These are phyloP conservation scores for Westerdykella aurantiaca DNA, from an alignment of 2,329 filamentous ascomycete species.

Conservation along the genomic window DNA sequence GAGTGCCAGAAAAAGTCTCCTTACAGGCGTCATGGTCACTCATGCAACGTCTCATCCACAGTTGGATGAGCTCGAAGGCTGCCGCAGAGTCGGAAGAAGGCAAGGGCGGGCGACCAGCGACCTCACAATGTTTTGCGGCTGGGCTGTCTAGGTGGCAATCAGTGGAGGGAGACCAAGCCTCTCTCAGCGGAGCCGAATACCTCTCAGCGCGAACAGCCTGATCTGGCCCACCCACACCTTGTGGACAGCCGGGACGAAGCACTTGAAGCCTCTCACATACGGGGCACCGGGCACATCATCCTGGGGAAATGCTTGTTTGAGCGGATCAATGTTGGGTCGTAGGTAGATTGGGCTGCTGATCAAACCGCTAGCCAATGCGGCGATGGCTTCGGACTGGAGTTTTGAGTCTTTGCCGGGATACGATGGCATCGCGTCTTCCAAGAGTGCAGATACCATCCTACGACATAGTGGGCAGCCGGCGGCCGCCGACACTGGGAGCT, in stretches of 20 bases:
- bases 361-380: slow-evolving; percentile 8
- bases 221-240: slow-evolving; percentile 12
- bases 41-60: slow-evolving; percentile 17
- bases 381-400: neutral
- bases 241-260: slow-evolving; percentile 16
- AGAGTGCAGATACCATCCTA: slow-evolving; percentile 12
- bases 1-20: slow-evolving; percentile 11
- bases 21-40: slow-evolving; percentile 12
- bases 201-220: slow-evolving; percentile 13
- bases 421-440: slow-evolving; percentile 9
- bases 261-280: slow-evolving; percentile 13
- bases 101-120: slow-evolving; percentile 12
- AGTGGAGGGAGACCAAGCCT: slow-evolving; percentile 2
- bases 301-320: slow-evolving; percentile 12
- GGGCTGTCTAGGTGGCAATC: slow-evolving; percentile 13
- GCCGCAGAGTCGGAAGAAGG: slow-evolving; percentile 19
- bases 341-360: slow-evolving; percentile 13
- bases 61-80: slow-evolving; percentile 14
- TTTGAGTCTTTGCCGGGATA: neutral
- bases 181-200: slow-evolving; percentile 6
- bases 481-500: slow-evolving; percentile 10
- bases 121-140: slow-evolving; percentile 15
- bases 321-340: slow-evolving; percentile 12
- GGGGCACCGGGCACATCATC: slow-evolving; percentile 8
- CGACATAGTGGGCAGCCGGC: slow-evolving; percentile 14